These are phyloP conservation scores for Calamus simplicifolius DNA, from an alignment of 176 grass and related monocot genomes.

Conservation along the genomic window DNA sequence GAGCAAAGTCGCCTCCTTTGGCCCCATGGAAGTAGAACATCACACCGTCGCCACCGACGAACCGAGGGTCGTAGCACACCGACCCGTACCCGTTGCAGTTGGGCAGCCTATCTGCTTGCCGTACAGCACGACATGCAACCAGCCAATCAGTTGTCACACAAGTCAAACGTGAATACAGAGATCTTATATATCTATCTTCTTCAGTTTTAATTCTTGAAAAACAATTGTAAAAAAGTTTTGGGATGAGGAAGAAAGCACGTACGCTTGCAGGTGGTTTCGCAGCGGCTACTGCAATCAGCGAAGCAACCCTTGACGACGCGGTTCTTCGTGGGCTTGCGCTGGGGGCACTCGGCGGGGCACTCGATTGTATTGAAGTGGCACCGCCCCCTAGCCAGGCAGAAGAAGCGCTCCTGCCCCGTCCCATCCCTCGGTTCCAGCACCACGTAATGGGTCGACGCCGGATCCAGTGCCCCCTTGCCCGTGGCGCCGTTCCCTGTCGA, in stretches of 20 bases:
- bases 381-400: conserved; percentile 31
- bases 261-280: conserved; percentile 38
- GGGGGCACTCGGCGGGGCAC: conserved; percentile 20
- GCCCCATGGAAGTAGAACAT: conserved; percentile 46
- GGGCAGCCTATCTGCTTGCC: conserved; percentile 22
- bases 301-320: conserved; percentile 29
- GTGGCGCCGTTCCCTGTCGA: not conserved
- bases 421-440: not conserved
- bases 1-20: conserved; percentile 28
- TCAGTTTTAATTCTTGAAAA: too few species aligned
- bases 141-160: too few species aligned
- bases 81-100: conserved; percentile 36
- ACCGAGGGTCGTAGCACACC: conserved; percentile 40
- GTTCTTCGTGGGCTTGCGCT: conserved; percentile 13
- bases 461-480: not conserved
- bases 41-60: conserved; percentile 35
- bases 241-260: not conserved
- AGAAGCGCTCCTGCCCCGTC: conserved; percentile 25
- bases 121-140: too few species aligned
- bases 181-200: too few species aligned
- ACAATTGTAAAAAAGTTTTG: too few species aligned
- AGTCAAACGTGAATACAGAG: too few species aligned
- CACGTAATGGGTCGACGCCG: conserved; percentile 25
- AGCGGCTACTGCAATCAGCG: conserved; percentile 34
- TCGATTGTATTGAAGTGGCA: conserved; percentile 16